These are phyloP conservation scores for Biancaea sappan DNA, from an alignment of 306 rosid genomes.

Conservation along the genomic window DNA sequence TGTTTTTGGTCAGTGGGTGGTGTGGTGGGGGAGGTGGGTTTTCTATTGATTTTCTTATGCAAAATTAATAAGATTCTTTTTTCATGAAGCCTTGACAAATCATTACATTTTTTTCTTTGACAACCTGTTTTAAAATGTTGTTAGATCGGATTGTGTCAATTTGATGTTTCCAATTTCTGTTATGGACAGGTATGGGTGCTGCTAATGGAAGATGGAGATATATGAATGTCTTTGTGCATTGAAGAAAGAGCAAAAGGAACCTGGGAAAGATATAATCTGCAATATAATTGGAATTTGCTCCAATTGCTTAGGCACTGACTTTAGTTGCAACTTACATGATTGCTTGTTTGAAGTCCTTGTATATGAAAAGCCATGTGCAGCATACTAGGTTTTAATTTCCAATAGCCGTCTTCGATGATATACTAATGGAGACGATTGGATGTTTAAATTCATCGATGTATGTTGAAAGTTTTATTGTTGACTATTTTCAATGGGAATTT, in stretches of 20 bases:
- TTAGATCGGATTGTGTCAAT: conserved; percentile 62
- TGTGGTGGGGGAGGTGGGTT: neutral
- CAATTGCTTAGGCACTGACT: conserved; percentile 46
- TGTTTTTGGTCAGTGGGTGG: too few relatives aligned
- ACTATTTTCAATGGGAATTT: conserved; percentile 29
- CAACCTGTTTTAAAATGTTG: conserved; percentile 33
- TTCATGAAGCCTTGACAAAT: conserved; percentile 5
- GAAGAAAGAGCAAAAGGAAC: conserved; percentile 67
- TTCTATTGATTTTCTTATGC: neutral
- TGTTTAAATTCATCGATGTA: conserved; percentile 38
- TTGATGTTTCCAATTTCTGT: conserved; percentile 79
- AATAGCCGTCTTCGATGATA: conserved; percentile 32
- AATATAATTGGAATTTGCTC: conserved; percentile 37
- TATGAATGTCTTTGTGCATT: conserved; percentile 80
- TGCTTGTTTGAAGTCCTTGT: conserved; percentile 45
- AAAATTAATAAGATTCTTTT: neutral
- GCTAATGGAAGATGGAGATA: conserved; percentile 75
- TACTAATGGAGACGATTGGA: conserved; percentile 15
- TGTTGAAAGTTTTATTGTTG: conserved; percentile 27
- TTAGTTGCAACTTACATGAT: conserved; percentile 38
- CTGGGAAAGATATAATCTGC: conserved; percentile 49
- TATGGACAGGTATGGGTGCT: conserved; percentile 78
- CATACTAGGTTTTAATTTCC: conserved; percentile 30
- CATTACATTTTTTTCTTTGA: neutral
- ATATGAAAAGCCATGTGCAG: conserved; percentile 36